Percentiles rank a stretch among this genome's conserved stretches.
Evolutionary conservation across 169 alveolate genomes (phyloP).

Genomic region (Amoebophrya sp.): DNA sequence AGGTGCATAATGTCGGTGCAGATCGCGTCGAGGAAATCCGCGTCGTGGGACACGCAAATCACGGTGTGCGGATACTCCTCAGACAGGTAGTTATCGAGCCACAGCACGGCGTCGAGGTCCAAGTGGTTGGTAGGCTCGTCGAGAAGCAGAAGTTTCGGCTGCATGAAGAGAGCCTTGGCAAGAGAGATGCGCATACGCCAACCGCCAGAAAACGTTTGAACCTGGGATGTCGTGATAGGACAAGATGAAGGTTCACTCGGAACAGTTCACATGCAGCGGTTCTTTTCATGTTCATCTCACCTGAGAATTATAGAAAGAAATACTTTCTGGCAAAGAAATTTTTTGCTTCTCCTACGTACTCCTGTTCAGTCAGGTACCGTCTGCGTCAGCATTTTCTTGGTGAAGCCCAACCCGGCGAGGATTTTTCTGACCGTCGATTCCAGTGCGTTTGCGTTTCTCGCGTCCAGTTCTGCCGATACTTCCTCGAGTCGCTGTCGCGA

Average conservation of each 20-base stretch:
- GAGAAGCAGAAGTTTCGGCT: constrained; percentile 84
- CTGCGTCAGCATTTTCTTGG: not conserved
- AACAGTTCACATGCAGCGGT: not conserved
- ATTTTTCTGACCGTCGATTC: constrained; percentile 16
- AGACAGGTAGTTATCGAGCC: constrained; percentile 36
- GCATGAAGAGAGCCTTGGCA: constrained; percentile 60
- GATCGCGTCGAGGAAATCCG: constrained; percentile 83
- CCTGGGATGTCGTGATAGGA: not conserved
- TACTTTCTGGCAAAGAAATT: not conserved
- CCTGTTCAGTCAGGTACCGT: not conserved
- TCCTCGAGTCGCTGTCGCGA: not conserved
- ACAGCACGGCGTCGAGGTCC: constrained; percentile 89
- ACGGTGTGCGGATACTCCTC: constrained; percentile 55
- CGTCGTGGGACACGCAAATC: constrained; percentile 88
- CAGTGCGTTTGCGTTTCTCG: too few species aligned
- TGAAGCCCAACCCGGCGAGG: constrained; percentile 14
- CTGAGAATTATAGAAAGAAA: too few species aligned
- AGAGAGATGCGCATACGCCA: constrained; percentile 55
- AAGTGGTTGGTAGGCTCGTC: constrained; percentile 96
- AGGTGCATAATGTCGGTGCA: constrained; percentile 69
- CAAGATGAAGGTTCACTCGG: not conserved
- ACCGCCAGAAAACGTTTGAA: constrained; percentile 60
- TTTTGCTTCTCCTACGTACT: not conserved
- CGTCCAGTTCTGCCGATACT: too few species aligned
- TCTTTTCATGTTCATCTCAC: too few species aligned